These are phyloP conservation scores for Termitomyces bulborhizus DNA, from an alignment of 768 basidiomycete genomes.

Conservation along the genomic window DNA sequence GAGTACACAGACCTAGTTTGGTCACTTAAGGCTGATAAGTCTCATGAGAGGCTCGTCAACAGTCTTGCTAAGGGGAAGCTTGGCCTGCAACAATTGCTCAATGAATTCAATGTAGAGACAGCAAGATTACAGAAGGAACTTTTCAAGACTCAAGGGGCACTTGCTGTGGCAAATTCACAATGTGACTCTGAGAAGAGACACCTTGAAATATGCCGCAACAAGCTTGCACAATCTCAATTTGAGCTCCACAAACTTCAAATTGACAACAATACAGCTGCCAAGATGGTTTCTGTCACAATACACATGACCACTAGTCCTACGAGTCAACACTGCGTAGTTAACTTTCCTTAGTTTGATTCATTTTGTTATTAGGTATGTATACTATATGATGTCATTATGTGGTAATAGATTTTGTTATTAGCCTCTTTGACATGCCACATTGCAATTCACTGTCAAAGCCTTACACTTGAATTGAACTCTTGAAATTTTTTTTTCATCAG, in stretches of 20 bases:
- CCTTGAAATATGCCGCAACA: conserved; percentile 33
- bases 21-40: conserved; percentile 43
- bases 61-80: conserved; percentile 43
- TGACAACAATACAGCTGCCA: conserved; percentile 72
- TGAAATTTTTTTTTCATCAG: too few relatives aligned
- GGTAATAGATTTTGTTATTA: too few relatives aligned
- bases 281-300: conserved; percentile 81
- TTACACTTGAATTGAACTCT: too few relatives aligned
- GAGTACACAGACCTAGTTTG: conserved; percentile 77
- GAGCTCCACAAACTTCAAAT: conserved; percentile 50
- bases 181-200: conserved; percentile 40
- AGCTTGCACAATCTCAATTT: conserved; percentile 38
- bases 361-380: too few relatives aligned
- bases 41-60: conserved; percentile 19
- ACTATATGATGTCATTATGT: too few relatives aligned
- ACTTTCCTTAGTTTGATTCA: too few relatives aligned
- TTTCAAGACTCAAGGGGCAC: conserved; percentile 33
- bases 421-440: too few relatives aligned
- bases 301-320: too few relatives aligned
- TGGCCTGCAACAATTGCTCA: conserved; percentile 40
- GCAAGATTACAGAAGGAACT: conserved; percentile 39
- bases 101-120: conserved; percentile 43
- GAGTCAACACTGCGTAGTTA: too few relatives aligned
- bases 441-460: too few relatives aligned
- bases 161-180: conserved; percentile 34